Conservation (phyloP, 148 eudicot genomes). For the Camellia lanceoleosa region DNA sequence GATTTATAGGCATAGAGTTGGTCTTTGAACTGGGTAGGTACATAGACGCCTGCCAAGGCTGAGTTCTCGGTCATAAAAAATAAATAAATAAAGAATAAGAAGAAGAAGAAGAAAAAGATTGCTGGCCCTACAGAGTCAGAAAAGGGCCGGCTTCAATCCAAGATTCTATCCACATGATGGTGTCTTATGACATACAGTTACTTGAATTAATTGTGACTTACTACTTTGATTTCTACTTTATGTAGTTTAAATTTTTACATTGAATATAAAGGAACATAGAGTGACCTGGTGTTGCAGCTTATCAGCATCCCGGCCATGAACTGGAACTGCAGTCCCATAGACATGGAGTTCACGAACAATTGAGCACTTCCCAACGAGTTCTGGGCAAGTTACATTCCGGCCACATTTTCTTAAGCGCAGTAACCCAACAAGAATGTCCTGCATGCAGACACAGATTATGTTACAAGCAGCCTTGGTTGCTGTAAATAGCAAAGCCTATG, state of each 20-base stretch:
- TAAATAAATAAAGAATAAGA: too few relatives aligned
- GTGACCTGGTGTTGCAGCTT: conserved; percentile 96
- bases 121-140: not conserved
- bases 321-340: conserved; percentile 98
- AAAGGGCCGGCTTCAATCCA: not conserved
- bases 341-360: conserved; percentile 97
- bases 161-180: not conserved
- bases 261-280: not conserved
- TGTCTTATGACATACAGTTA: not conserved
- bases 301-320: conserved; percentile 91
- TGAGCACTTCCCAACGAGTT: conserved; percentile 85
- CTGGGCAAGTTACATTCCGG: conserved; percentile 78
- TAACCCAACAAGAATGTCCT: conserved; percentile 98
- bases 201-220: not conserved
- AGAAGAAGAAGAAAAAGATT: not conserved
- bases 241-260: not conserved
- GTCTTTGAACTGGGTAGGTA: too few relatives aligned
- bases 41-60: too few relatives aligned
- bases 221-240: not conserved
- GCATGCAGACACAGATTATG: conserved; percentile 7
- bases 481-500: not conserved
- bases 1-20: too few relatives aligned
- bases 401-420: conserved; percentile 92
- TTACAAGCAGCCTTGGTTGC: not conserved
- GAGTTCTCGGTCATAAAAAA: too few relatives aligned